phyloP scores from a whole-genome alignment of 2,329 filamentous ascomycete genomes.

The Lachnellula subtilissima region DNA sequence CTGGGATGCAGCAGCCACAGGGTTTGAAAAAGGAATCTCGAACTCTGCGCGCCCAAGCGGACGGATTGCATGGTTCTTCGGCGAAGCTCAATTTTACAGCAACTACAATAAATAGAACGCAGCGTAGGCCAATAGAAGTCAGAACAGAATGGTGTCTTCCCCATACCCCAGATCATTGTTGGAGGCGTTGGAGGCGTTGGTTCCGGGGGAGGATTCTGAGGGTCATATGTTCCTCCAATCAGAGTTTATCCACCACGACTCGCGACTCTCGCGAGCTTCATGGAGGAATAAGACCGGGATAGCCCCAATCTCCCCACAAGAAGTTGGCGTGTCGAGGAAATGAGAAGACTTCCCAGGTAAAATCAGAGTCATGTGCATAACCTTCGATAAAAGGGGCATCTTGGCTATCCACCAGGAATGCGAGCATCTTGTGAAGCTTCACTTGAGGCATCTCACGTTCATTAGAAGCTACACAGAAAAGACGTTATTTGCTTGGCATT shows the following conservation, averaged over 20 bases:
- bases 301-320: neutral
- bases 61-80: neutral
- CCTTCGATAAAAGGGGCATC: neutral
- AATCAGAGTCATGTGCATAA: too few relatives aligned
- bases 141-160: neutral
- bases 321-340: neutral
- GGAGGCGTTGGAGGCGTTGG: neutral
- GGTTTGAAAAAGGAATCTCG: neutral
- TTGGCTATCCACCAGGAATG: neutral
- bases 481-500: neutral
- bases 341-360: too few relatives aligned
- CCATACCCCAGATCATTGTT: neutral
- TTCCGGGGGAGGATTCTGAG: neutral
- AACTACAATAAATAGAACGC: too few relatives aligned
- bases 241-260: neutral
- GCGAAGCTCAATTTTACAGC: neutral
- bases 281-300: too few relatives aligned
- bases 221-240: neutral
- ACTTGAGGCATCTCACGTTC: neutral
- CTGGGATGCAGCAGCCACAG: neutral
- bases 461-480: neutral
- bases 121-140: neutral
- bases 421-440: neutral
- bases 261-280: neutral
- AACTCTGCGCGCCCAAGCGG: neutral